Conservation (phyloP, 2,329 filamentous ascomycete species). For the Sclerotiophoma versabilis region DNA sequence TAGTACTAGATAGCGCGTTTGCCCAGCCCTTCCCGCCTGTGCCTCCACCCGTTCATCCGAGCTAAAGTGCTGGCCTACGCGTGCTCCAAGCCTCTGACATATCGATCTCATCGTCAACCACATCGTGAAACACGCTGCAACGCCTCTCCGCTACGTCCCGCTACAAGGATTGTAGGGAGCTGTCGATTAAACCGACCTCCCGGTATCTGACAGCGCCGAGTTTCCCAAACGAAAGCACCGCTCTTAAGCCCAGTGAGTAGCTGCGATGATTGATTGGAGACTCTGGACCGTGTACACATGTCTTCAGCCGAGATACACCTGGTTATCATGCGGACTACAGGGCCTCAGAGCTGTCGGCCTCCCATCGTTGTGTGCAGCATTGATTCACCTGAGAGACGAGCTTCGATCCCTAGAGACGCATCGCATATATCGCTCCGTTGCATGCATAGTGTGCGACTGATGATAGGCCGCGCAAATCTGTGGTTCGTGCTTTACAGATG, state of each 20-base stretch:
- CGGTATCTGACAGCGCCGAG: neutral
- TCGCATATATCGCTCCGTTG: neutral
- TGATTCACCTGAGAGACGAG: no score
- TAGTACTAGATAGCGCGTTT: neutral
- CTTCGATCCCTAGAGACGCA: neutral
- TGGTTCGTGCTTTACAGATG: neutral
- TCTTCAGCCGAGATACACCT: no score
- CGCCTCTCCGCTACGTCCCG: neutral
- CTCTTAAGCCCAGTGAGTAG: no score
- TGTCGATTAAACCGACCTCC: neutral
- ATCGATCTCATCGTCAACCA: neutral
- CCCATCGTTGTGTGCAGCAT: no score
- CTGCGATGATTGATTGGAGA: no score
- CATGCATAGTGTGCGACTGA: neutral
- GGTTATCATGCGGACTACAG: no score
- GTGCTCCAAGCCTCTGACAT: neutral
- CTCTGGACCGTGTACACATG: no score
- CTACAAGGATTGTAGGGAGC: neutral
- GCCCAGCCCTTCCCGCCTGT: neutral
- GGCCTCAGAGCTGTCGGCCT: no score
- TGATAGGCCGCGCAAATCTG: neutral
- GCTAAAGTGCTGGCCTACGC: neutral
- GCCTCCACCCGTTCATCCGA: neutral
- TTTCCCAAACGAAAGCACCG: no score
- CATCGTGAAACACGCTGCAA: neutral